Evolutionary conservation across 202 grass and related monocot species (phyloP), one percentile per base, ranked within the genome.

Genomic region (Digitaria exilis): DNA sequence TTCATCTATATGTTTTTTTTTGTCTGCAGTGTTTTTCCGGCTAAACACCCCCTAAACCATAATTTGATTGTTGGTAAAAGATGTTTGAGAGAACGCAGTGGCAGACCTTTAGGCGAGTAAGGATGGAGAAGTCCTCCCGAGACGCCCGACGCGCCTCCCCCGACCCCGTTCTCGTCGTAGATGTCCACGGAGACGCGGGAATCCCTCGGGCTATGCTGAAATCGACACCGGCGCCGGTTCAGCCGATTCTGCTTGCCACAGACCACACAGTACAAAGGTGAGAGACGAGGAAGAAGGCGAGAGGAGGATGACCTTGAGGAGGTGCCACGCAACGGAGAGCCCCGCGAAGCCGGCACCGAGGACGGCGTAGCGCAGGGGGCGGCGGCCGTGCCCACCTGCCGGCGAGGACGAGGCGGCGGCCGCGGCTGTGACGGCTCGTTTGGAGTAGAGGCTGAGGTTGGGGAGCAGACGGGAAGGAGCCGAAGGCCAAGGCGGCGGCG

Each of bases 281-380:
- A 73, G 61, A 41, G 45, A 44, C 65, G 18, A 44, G 18, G 39
- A 60, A 11, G 3, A 9, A 62, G 73, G 30, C 46, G 43, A 65
- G 28, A 3, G 7, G 12, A 31, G 17, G 8, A n/a, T 28, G 45
- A 91, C 92, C 90, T 95, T 98, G 80, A 98, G 96, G 83, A 98
- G 90, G 80, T 98, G 82, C 96, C 96, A 98, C 16, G 92, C 92
- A 32, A 98, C 95, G 28, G 95, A 98, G 48, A 95, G 74, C 17
- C 95, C 92, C 11, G 92, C 87, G 72, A 98, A 95, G 2, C 95
- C 95, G 14, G 92, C 95, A 59, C 95, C 92, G 25, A 98, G 90
- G 56, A 98, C 64, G 21, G 96, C 96, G 54, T 98, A 98, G 50
- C 89, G 65, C 41, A 80, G 69, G 59, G 85, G 85, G 50, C 72